Percentiles rank a stretch among this genome's conserved stretches.
Conservation (phyloP, 2,329 filamentous ascomycete genomes). For the Arthrobotrys pseudoclavata region DNA sequence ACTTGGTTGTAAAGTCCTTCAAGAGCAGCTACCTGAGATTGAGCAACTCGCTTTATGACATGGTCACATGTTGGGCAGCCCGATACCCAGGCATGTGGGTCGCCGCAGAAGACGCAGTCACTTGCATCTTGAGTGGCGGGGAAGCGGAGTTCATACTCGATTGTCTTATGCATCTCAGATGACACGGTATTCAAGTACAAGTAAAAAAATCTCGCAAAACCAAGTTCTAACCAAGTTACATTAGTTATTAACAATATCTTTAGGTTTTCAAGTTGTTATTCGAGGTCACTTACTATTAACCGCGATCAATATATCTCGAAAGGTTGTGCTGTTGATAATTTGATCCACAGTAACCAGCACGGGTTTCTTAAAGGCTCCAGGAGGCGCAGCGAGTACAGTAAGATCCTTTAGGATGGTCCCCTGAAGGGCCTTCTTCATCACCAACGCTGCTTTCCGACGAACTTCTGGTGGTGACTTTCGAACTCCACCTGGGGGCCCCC, state of each 20-base stretch:
- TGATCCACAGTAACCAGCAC: neutral
- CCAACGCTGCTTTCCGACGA: too few species aligned
- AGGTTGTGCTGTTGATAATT: conserved; percentile 3
- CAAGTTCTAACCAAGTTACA: neutral
- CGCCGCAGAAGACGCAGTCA: conserved; percentile 10
- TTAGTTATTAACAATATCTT: too few species aligned
- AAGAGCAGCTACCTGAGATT: neutral
- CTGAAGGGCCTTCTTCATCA: too few species aligned
- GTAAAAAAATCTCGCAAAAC: neutral
- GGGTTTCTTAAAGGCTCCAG: neutral
- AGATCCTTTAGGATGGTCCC: too few species aligned
- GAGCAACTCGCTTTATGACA: neutral
- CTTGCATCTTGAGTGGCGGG: neutral
- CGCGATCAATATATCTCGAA: conserved; percentile 7
- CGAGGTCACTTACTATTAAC: conserved; percentile 11
- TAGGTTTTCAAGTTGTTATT: too few species aligned
- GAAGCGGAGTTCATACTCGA: neutral
- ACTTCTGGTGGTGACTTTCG: too few species aligned
- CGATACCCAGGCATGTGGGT: neutral
- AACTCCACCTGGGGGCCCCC: too few species aligned
- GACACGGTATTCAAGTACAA: neutral
- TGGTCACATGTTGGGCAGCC: neutral
- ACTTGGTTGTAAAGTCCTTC: neutral
- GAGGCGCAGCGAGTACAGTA: neutral
- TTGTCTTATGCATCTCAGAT: neutral